Evolutionary conservation across 1,284 basidiomycete genomes (phyloP).

Genomic region (Mycena citricolor): DNA sequence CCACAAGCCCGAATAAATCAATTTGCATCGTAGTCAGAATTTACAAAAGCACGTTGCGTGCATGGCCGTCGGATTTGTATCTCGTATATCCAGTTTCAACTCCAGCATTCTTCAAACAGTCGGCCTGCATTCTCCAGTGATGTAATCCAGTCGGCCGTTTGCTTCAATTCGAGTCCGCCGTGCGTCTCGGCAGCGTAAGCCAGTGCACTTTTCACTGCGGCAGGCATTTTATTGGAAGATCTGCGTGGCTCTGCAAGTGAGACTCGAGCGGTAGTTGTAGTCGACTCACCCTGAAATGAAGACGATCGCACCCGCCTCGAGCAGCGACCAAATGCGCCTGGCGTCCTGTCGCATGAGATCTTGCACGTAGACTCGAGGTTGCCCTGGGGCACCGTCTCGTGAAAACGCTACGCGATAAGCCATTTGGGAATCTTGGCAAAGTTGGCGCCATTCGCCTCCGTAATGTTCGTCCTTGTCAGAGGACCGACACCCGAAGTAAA

Average conservation of each 20-base stretch:
- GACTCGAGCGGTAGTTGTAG: too few relatives aligned
- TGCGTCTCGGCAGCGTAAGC: constrained; percentile 52
- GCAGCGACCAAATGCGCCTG: constrained; percentile 60
- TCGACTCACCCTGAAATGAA: constrained; percentile 81
- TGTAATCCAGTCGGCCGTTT: constrained; percentile 67
- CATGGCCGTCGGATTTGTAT: too few relatives aligned
- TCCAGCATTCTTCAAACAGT: constrained; percentile 93
- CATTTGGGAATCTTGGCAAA: constrained; percentile 45
- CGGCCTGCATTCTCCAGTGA: constrained; percentile 71
- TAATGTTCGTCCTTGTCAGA: constrained; percentile 80
- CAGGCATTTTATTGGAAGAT: constrained; percentile 95
- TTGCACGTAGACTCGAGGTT: constrained; percentile 79
- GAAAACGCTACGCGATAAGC: constrained; percentile 76
- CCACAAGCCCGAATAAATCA: constrained; percentile 65
- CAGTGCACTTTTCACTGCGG: constrained; percentile 77
- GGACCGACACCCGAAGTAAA: constrained; percentile 92
- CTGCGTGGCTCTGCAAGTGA: constrained; percentile 44
- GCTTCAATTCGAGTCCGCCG: constrained; percentile 55
- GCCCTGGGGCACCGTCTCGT: constrained; percentile 67
- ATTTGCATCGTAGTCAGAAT: too few relatives aligned
- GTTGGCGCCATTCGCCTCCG: constrained; percentile 64
- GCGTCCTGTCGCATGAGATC: constrained; percentile 74
- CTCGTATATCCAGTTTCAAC: constrained; percentile 36
- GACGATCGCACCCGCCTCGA: constrained; percentile 62
- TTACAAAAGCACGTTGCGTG: too few relatives aligned